These are phyloP conservation scores for Psilocybe tampanensis DNA, from an alignment of 768 basidiomycete species.

Conservation along the genomic window DNA sequence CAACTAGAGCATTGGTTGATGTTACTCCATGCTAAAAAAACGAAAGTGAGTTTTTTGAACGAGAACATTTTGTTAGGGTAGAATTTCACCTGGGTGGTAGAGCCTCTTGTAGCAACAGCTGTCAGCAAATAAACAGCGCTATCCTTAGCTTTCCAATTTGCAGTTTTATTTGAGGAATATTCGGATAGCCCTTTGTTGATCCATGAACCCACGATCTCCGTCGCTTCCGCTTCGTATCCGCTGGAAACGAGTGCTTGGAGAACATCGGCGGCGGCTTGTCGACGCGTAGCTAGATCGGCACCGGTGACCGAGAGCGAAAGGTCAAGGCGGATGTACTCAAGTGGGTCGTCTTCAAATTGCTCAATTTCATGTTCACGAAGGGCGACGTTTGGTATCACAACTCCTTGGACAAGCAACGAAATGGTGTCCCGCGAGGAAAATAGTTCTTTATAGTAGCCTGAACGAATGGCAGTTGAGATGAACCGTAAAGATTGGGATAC, in stretches of 20 bases:
- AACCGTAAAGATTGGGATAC: conserved; percentile 91
- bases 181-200: conserved; percentile 72
- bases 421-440: conserved; percentile 86
- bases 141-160: conserved; percentile 91
- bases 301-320: conserved; percentile 64
- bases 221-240: conserved; percentile 84
- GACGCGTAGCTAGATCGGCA: conserved; percentile 78
- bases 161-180: conserved; percentile 60
- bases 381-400: conserved; percentile 91
- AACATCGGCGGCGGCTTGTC: conserved; percentile 96
- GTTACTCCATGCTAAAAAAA: conserved; percentile 82
- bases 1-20: conserved; percentile 87
- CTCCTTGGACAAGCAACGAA: conserved; percentile 80
- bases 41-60: not conserved
- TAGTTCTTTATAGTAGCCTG: conserved; percentile 77
- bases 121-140: conserved; percentile 91
- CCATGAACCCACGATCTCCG: conserved; percentile 85
- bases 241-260: conserved; percentile 84
- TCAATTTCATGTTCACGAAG: conserved; percentile 90
- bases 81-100: conserved; percentile 71
- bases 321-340: conserved; percentile 92
- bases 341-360: conserved; percentile 95
- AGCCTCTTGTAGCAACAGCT: conserved; percentile 90
- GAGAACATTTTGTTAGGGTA: not conserved
- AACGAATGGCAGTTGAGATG: conserved; percentile 90